Evolutionary conservation across 2,329 filamentous ascomycete genomes (phyloP), one percentile per base, ranked within the genome.

Genomic region (Colletotrichum sp.): DNA sequence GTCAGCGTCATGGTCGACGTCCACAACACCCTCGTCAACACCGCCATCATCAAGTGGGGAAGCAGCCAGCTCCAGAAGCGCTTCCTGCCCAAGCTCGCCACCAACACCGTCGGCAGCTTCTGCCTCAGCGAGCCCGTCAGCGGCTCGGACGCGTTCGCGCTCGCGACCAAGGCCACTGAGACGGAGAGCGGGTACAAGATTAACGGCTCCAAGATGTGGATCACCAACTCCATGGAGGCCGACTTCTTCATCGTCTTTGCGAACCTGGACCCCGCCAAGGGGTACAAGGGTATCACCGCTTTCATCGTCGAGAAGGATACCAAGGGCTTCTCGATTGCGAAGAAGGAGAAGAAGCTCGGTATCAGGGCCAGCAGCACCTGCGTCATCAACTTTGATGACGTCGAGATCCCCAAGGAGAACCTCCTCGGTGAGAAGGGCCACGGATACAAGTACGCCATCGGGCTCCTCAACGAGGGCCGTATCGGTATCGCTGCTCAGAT

Each of bases 261-360:
- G 81, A 99, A 98, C 86, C 88, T 99, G 51, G 93, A 98, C 82
- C 96, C 93, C 1, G 93, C 91, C 86, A 95, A 96, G 87, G 96
- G 95, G 67, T 98, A 99, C 90, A 96, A 96, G 85, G 97, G 97
- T 72, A 99, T 99, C 84, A 96, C 95, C 3, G 97, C 97, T 66
- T 99, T 99, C 83, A 88, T 99, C 75, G 93, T 98, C 55, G 96
- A 98, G 86, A 98, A 98, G 88, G 93, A 89, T 80, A 94, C 91
- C 64, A 92, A 93, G 69, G 97, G 97, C 38, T 98, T 99, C 88
- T 93, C 91, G 75, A 97, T 99, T 80, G 95, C 97, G 54, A 99
- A 99, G 91, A 99, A 99, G 89, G 97, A 99, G 89, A 98, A 98
- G 93, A 99, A 99, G 89, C 92, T 99, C 63, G 97, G 97, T 73